phyloP scores from a whole-genome alignment of 1,284 basidiomycete species.

The Apiotrichum porosum region DNA sequence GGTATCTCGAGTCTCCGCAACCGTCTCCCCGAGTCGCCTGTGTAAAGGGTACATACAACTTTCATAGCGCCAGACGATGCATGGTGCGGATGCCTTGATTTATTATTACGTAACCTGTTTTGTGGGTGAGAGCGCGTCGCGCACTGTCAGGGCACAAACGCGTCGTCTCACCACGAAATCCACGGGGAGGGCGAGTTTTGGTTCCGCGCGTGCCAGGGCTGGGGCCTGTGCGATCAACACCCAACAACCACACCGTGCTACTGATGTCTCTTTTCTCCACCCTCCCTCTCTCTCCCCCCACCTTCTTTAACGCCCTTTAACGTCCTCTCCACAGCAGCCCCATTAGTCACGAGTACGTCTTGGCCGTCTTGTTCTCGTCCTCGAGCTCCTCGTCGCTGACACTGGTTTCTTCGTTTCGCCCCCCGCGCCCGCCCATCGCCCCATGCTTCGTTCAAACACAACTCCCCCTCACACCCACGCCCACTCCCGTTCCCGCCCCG shows the following conservation, averaged over 20 bases:
- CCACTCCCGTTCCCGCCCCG: background rate
- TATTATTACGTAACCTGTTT: too few relatives aligned
- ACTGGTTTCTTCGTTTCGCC: background rate
- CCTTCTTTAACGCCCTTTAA: background rate
- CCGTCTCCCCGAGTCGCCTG: background rate
- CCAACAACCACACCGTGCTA: too few relatives aligned
- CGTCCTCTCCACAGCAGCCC: background rate
- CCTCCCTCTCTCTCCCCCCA: background rate
- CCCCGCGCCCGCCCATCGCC: background rate
- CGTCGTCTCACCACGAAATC: too few relatives aligned
- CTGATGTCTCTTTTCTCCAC: background rate
- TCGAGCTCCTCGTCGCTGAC: background rate
- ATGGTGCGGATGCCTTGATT: too few relatives aligned
- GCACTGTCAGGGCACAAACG: background rate
- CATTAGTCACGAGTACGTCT: slow-evolving; percentile 6
- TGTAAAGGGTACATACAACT: background rate
- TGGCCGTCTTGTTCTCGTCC: background rate
- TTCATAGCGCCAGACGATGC: too few relatives aligned
- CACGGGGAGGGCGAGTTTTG: too few relatives aligned
- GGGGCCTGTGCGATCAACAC: too few relatives aligned
- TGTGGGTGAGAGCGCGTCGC: background rate
- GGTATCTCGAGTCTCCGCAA: background rate
- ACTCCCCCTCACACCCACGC: background rate
- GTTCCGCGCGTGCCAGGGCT: too few relatives aligned
- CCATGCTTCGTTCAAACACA: background rate